A percentile compares a stretch with the other conserved stretches of the same genome.
phyloP scores from a whole-genome alignment of 2,329 filamentous ascomycete genomes.

The Claviceps africana region DNA sequence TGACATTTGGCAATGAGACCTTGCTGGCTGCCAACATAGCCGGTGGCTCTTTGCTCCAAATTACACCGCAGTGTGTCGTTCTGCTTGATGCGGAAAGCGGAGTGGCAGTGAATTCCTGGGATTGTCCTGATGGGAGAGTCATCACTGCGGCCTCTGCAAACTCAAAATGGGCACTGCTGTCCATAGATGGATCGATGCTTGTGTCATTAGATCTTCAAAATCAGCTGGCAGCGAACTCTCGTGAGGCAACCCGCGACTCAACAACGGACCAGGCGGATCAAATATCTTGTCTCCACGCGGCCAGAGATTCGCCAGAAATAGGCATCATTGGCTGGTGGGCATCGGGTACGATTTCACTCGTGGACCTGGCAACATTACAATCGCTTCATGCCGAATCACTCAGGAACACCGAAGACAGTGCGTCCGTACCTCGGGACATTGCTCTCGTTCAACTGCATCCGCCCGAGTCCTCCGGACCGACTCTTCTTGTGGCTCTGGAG shows the following conservation, averaged over 20 bases:
- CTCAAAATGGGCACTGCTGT: constrained; percentile 53
- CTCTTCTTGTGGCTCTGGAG: constrained; percentile 78
- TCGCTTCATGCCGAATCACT: constrained; percentile 52
- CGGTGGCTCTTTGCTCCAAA: constrained; percentile 54
- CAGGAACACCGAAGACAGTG: constrained; percentile 45
- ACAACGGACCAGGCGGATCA: constrained; percentile 40
- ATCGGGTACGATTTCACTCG: constrained; percentile 62
- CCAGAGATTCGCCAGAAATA: constrained; percentile 45
- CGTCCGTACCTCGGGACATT: constrained; percentile 72
- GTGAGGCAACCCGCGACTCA: constrained; percentile 42
- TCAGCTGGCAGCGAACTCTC: constrained; percentile 43
- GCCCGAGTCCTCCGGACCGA: constrained; percentile 42
- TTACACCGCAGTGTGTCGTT: constrained; percentile 50
- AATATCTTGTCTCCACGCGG: constrained; percentile 71
- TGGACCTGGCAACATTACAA: constrained; percentile 53
- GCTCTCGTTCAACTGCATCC: constrained; percentile 67
- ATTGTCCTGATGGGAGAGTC: constrained; percentile 28
- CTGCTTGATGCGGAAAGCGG: constrained; percentile 49
- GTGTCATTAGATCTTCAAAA: constrained; percentile 51
- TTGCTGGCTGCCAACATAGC: constrained; percentile 55
- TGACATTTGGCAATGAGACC: constrained; percentile 57
- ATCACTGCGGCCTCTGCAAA: constrained; percentile 76
- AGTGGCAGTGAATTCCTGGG: constrained; percentile 45
- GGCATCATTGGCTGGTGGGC: constrained; percentile 83
- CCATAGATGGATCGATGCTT: constrained; percentile 59